These are phyloP conservation scores for Brettanomyces naardenensis DNA, from an alignment of 805 yeast genomes.

Conservation along the genomic window DNA sequence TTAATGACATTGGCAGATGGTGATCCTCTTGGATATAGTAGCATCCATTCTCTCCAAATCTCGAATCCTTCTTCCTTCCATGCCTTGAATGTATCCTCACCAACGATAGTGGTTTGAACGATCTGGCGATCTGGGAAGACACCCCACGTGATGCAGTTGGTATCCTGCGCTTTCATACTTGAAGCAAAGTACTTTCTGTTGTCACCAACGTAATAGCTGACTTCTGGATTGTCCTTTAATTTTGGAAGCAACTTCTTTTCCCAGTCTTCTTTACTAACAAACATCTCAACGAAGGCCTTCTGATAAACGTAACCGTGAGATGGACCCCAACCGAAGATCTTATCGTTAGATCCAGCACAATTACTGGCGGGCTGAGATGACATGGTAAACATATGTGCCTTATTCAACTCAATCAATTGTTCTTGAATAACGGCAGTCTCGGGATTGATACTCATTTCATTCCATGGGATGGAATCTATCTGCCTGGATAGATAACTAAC, in stretches of 20 bases:
- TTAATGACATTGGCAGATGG: slow-evolving; percentile 55
- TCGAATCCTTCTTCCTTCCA: slow-evolving; percentile 95
- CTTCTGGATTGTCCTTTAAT: slow-evolving; percentile 38
- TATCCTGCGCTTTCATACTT: slow-evolving; percentile 45
- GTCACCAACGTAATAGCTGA: slow-evolving; percentile 75
- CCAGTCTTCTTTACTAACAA: slow-evolving; percentile 73
- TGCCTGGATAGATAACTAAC: slow-evolving; percentile 66
- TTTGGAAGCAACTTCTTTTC: slow-evolving; percentile 41
- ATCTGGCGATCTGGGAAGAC: slow-evolving; percentile 88
- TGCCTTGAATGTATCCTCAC: slow-evolving; percentile 85
- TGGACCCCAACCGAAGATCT: slow-evolving; percentile 97
- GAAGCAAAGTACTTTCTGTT: slow-evolving; percentile 48
- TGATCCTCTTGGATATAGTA: slow-evolving; percentile 56
- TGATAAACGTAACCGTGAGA: slow-evolving; percentile 81
- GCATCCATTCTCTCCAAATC: slow-evolving; percentile 89
- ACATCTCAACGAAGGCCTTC: slow-evolving; percentile 88
- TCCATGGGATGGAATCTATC: slow-evolving; percentile 83
- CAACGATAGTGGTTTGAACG: slow-evolving; percentile 86
- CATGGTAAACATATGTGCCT: slow-evolving; percentile 70
- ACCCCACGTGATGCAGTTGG: slow-evolving; percentile 96
- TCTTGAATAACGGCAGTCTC: slow-evolving; percentile 93
- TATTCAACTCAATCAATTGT: slow-evolving; percentile 72
- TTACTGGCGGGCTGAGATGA: slow-evolving; percentile 96
- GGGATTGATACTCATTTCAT: slow-evolving; percentile 74
- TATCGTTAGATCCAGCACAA: slow-evolving; percentile 70